phyloP scores from a whole-genome alignment of 495 filamentous ascomycete genomes.

The Neurospora sublineolata region DNA sequence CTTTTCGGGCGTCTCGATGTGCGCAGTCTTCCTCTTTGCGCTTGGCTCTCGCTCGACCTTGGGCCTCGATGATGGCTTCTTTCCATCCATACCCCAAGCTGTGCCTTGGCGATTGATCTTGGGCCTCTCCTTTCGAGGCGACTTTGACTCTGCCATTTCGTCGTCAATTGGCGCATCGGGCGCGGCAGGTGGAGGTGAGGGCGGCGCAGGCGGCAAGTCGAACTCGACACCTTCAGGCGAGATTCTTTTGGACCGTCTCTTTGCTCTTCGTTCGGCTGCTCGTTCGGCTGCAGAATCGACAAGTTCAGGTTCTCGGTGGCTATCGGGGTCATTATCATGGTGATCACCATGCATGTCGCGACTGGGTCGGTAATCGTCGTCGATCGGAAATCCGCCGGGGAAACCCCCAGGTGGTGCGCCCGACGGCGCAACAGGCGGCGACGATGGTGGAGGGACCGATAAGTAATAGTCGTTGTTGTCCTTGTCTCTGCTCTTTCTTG shows the following conservation, averaged over 20 bases:
- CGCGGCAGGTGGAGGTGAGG: slow-evolving; percentile 30
- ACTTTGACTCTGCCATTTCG: slow-evolving; percentile 23
- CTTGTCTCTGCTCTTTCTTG: slow-evolving; percentile 18
- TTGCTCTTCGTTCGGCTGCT: slow-evolving; percentile 31
- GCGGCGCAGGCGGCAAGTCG: slow-evolving; percentile 18
- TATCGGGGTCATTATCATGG: slow-evolving; percentile 5
- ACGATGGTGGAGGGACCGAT: slow-evolving; percentile 8
- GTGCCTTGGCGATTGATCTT: slow-evolving; percentile 34
- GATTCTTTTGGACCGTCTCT: slow-evolving; percentile 20
- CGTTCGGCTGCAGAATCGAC: slow-evolving; percentile 19
- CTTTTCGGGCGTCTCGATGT: slow-evolving; percentile 27
- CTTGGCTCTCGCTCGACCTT: slow-evolving; percentile 24
- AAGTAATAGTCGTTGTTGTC: slow-evolving; percentile 10
- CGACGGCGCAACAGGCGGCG: slow-evolving; percentile 15
- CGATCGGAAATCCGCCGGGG: slow-evolving; percentile 38
- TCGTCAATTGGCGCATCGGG: slow-evolving; percentile 25
- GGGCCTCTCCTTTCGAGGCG: slow-evolving; percentile 34
- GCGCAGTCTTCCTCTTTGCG: slow-evolving; percentile 21
- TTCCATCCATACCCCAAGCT: slow-evolving; percentile 32
- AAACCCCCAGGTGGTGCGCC: slow-evolving; percentile 40
- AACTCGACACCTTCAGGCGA: slow-evolving; percentile 21
- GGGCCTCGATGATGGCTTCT: slow-evolving; percentile 27
- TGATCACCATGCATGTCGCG: neutral
- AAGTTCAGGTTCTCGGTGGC: neutral
- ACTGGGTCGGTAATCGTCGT: slow-evolving; percentile 19